Evolutionary conservation across 2,329 filamentous ascomycete species (phyloP).

Genomic region (Ophiostoma piceae): DNA sequence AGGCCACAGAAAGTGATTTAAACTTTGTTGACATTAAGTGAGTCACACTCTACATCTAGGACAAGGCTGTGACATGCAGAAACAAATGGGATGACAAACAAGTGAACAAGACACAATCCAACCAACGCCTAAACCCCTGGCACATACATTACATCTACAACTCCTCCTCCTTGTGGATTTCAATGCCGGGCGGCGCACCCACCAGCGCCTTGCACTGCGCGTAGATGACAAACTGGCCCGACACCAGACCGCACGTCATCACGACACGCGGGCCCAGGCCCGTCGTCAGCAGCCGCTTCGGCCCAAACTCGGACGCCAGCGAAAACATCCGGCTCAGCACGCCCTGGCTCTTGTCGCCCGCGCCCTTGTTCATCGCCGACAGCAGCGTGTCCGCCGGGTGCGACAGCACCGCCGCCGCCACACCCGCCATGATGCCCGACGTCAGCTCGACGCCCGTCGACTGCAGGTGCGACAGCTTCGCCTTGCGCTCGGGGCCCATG

Average conservation of each 20-base stretch:
- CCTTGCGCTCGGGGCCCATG: constrained; percentile 63
- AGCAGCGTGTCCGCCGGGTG: constrained; percentile 72
- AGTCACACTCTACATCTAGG: not conserved
- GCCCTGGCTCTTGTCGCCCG: constrained; percentile 44
- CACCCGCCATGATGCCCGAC: constrained; percentile 80
- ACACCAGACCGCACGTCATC: constrained; percentile 51
- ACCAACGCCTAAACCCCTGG: not conserved
- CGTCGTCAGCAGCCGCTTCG: constrained; percentile 42
- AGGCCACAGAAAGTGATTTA: not conserved
- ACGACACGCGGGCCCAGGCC: constrained; percentile 48
- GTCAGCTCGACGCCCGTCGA: constrained; percentile 80
- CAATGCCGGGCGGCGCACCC: constrained; percentile 47
- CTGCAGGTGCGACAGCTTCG: constrained; percentile 60
- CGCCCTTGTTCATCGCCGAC: constrained; percentile 53
- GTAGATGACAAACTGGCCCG: constrained; percentile 52
- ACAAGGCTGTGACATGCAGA: not conserved
- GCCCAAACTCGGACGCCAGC: constrained; percentile 48
- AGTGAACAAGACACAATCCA: not conserved
- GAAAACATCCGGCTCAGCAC: constrained; percentile 49
- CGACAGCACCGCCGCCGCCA: constrained; percentile 80
- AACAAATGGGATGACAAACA: not conserved
- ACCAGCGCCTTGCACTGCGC: constrained; percentile 51
- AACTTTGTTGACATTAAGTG: not conserved
- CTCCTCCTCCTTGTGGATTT: constrained; percentile 47
- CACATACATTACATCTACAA: constrained; percentile 17